Evolutionary conservation across 495 filamentous ascomycete genomes (phyloP).

Genomic region (Lepidopterella palustris): DNA sequence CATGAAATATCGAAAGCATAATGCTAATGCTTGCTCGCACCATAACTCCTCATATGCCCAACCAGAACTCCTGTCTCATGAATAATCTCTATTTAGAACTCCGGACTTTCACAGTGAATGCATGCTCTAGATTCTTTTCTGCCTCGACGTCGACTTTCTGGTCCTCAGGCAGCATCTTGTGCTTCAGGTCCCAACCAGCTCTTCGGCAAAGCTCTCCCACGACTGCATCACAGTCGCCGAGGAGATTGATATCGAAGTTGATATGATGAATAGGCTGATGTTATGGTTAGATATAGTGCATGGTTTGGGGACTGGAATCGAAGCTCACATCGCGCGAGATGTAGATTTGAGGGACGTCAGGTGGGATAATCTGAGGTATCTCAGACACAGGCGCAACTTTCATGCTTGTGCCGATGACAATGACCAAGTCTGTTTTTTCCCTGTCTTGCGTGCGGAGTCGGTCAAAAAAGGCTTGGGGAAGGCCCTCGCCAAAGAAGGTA

Average conservation of each 20-base stretch:
- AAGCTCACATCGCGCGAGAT: slow-evolving; percentile 69
- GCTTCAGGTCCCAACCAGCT: slow-evolving; percentile 79
- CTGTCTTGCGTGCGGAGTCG: slow-evolving; percentile 74
- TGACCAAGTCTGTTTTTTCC: slow-evolving; percentile 77
- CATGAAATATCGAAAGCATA: not conserved
- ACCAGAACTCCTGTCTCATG: not conserved
- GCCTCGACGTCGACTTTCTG: slow-evolving; percentile 22
- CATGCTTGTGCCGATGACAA: slow-evolving; percentile 94
- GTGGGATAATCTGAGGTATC: slow-evolving; percentile 72
- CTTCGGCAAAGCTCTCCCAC: slow-evolving; percentile 82
- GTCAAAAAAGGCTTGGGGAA: slow-evolving; percentile 77
- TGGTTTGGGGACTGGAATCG: not conserved
- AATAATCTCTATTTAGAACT: not conserved
- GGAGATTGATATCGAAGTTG: slow-evolving; percentile 89
- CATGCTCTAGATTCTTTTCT: slow-evolving; percentile 15
- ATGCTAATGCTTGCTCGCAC: not conserved
- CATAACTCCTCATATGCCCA: not conserved
- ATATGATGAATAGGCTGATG: slow-evolving; percentile 70
- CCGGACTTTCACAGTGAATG: slow-evolving; percentile 15
- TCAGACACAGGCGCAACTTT: slow-evolving; percentile 94
- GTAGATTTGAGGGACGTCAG: slow-evolving; percentile 84
- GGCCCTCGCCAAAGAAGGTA: slow-evolving; percentile 90
- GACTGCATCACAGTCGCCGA: slow-evolving; percentile 89
- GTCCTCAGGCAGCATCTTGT: slow-evolving; percentile 66
- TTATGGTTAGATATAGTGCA: slow-evolving; percentile 5